Conservation (phyloP, 148 eudicot genomes). For the Nepenthes mirabilis region DNA sequence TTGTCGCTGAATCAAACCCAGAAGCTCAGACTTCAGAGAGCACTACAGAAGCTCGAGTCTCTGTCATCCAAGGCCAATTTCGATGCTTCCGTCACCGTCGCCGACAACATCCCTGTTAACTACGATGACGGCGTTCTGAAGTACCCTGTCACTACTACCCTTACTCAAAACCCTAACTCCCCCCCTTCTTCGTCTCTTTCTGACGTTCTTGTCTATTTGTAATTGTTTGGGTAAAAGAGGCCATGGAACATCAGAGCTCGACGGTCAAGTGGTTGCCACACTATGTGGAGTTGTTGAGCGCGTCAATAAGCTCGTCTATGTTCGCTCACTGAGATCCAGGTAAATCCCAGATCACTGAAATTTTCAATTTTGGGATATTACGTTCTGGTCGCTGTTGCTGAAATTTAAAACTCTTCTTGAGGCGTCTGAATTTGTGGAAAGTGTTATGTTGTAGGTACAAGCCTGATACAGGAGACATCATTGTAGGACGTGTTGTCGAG, state of each 20-base stretch:
- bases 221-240: conserved; percentile 36
- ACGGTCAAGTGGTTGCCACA: conserved; percentile 63
- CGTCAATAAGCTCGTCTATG: conserved; percentile 69
- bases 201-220: neutral
- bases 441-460: conserved; percentile 43
- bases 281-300: conserved; percentile 87
- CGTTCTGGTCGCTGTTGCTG: neutral
- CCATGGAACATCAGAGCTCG: conserved; percentile 69
- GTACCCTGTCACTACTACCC: conserved; percentile 15
- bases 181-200: conserved; percentile 2
- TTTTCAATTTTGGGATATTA: neutral
- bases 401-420: neutral
- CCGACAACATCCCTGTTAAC: conserved; percentile 62
- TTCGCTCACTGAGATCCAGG: conserved; percentile 82
- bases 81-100: conserved; percentile 59
- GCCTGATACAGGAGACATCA: conserved; percentile 84
- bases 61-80: conserved; percentile 37
- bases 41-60: conserved; percentile 44
- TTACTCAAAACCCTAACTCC: no score
- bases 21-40: conserved; percentile 55
- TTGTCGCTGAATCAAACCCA: conserved; percentile 62
- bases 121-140: conserved; percentile 67
- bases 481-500: conserved; percentile 89
- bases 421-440: neutral
- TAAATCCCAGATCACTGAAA: neutral